Evolutionary conservation across 2,329 filamentous ascomycete species (phyloP).

Genomic region (Fusarium camptoceras): DNA sequence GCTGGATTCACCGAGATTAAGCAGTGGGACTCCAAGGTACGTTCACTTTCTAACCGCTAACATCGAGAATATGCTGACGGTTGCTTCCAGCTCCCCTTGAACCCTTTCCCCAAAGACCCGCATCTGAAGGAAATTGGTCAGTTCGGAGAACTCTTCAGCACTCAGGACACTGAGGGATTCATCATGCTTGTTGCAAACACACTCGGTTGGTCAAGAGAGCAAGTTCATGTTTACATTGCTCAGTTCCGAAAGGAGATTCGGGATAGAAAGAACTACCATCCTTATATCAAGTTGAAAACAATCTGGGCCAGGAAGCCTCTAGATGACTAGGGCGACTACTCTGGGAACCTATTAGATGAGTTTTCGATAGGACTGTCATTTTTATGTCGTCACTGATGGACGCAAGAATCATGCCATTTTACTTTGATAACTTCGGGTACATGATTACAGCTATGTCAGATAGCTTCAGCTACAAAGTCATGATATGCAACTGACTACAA

Average conservation of each 20-base stretch:
- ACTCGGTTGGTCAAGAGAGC: slow-evolving; percentile 23
- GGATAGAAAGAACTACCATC: slow-evolving; percentile 27
- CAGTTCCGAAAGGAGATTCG: slow-evolving; percentile 28
- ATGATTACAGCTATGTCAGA: too few relatives aligned
- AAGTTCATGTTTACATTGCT: slow-evolving; percentile 30
- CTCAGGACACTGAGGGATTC: slow-evolving; percentile 36
- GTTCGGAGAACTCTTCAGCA: slow-evolving; percentile 33
- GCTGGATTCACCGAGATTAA: slow-evolving; percentile 34
- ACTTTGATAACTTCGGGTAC: too few relatives aligned
- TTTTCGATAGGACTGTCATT: too few relatives aligned
- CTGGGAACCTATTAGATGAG: too few relatives aligned
- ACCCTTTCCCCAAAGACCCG: slow-evolving; percentile 33
- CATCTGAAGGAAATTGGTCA: slow-evolving; percentile 37
- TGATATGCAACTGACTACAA: too few relatives aligned
- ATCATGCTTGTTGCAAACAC: slow-evolving; percentile 34
- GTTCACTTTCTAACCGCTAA: background rate
- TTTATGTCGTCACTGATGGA: too few relatives aligned
- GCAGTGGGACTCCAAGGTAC: slow-evolving; percentile 33
- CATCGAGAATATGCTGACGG: background rate
- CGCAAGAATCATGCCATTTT: too few relatives aligned
- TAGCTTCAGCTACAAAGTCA: too few relatives aligned
- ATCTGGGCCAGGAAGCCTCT: slow-evolving; percentile 28
- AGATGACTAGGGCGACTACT: too few relatives aligned
- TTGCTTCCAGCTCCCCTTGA: slow-evolving; percentile 10
- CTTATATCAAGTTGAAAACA: slow-evolving; percentile 8